phyloP scores from a whole-genome alignment of 148 eudicot species.

The Nepenthes gracilis region DNA sequence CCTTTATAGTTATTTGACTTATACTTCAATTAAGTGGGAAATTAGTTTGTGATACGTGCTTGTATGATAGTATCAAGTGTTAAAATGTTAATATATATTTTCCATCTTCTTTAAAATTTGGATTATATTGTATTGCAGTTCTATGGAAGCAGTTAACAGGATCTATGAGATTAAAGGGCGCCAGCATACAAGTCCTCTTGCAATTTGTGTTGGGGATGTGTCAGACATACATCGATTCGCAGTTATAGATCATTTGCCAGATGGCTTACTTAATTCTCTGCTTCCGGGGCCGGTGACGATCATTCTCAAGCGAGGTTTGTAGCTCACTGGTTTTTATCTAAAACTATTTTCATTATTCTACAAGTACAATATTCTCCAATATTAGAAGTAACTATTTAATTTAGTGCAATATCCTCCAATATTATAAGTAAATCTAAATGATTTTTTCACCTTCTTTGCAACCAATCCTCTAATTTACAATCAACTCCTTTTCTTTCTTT shows the following conservation, averaged over 20 bases:
- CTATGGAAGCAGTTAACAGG: conserved; percentile 62
- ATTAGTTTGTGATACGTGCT: background rate
- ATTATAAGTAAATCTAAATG: no score
- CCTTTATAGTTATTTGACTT: background rate
- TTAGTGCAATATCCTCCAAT: no score
- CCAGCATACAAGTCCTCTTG: conserved; percentile 74
- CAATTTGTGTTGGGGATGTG: conserved; percentile 92
- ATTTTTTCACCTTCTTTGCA: no score
- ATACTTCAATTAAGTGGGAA: background rate
- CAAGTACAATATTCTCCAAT: no score
- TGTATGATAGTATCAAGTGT: background rate
- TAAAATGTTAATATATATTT: background rate
- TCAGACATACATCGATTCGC: conserved; percentile 63
- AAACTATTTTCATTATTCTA: no score
- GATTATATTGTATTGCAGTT: conserved; percentile 34
- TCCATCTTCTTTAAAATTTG: background rate
- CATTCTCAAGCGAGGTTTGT: conserved; percentile 72
- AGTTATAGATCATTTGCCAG: conserved; percentile 63
- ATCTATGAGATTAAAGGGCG: conserved; percentile 96
- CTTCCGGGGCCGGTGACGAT: conserved; percentile 97
- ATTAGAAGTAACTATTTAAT: no score
- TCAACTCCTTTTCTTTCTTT: no score
- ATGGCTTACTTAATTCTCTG: conserved; percentile 56
- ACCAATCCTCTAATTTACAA: no score
- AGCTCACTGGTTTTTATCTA: background rate